Base-by-base conservation (phyloP, 1,284 basidiomycete species). In the Volvariella volvacea region DNA sequence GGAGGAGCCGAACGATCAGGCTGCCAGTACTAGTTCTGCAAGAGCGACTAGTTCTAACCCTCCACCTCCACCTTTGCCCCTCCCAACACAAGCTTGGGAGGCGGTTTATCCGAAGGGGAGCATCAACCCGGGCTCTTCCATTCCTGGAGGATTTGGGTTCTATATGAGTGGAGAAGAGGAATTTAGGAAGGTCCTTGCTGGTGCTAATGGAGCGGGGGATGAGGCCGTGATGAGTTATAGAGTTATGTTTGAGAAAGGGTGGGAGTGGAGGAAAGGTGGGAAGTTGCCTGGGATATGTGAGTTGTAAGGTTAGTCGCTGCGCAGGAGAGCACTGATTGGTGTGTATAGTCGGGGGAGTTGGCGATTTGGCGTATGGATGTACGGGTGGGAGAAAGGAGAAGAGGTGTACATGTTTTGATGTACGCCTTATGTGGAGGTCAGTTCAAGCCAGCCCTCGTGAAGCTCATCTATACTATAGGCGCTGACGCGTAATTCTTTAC, bases 371-470 rank as follows among this genome's bases (percentile, higher is more conserved):
- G 1, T 82, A 81, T 51, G 61, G 67, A 1, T 84, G 80, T 51
- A 71, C 76, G 0, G 81, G 80, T 1, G 80, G 80, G 8, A 59
- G 80, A 7, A 65, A 78, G 52, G 60, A 73, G 0, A 57, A 75
- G 25, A 65, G 80, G 3, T 78, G 74, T 55, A 69, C 67, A 44
- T 83, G 80, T 54, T 83, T 83, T 52, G 64, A 80, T 51, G 50
- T 82, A 4, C 65, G 80, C 1, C 64, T 76, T 3, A 83, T 83
- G 80, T 83, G 80, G 80, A 70, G 80, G 76, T 78, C 47, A 12
- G 64, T 54, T 4, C 2, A 70, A 80, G 76, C 78, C 47, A 12
- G 64, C 53, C 4, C 2, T 8, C 34, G 14, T 20, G 19, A 7
- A 7, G 6, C 8, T 8, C 4, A 7, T 16, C 34, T 36, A 4